These are phyloP conservation scores for Rhododendron molle DNA, from an alignment of 148 eudicot genomes.

Conservation along the genomic window DNA sequence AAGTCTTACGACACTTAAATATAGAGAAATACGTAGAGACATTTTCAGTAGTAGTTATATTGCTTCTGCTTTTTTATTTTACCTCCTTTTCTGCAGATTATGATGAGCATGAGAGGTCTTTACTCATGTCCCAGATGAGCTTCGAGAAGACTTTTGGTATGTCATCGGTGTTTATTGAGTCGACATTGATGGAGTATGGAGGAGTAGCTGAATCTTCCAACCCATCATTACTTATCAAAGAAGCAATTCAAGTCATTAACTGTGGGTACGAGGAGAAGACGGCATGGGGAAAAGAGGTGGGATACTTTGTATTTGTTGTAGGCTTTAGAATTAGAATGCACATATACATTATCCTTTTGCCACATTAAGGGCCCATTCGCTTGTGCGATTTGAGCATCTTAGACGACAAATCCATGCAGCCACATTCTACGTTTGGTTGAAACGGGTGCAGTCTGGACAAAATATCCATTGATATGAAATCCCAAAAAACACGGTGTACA, in stretches of 20 bases:
- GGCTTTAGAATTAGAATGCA: background rate
- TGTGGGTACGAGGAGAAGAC: conserved; percentile 99
- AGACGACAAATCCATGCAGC: background rate
- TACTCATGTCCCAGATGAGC: conserved; percentile 91
- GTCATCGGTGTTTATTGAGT: conserved; percentile 89
- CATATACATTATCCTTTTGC: background rate
- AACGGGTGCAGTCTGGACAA: background rate
- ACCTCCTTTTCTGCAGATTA: conserved; percentile 44
- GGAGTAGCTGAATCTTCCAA: conserved; percentile 82
- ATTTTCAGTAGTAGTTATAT: background rate
- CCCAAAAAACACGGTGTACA: background rate
- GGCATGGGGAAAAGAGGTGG: conserved; percentile 99
- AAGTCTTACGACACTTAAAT: conserved; percentile 16
- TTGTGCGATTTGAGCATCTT: background rate
- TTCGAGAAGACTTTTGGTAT: conserved; percentile 97
- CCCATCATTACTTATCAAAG: conserved; percentile 78
- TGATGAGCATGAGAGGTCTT: conserved; percentile 91
- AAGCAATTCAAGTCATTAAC: conserved; percentile 96
- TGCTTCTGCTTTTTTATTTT: background rate
- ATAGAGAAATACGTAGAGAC: background rate
- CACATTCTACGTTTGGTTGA: background rate
- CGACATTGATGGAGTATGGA: conserved; percentile 92
- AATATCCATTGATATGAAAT: background rate
- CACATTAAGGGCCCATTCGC: background rate
- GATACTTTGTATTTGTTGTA: background rate